Evolutionary conservation across 352 stramenopile species (phyloP), one percentile per base, ranked within the genome.

Genomic region (Phytophthora pini): DNA sequence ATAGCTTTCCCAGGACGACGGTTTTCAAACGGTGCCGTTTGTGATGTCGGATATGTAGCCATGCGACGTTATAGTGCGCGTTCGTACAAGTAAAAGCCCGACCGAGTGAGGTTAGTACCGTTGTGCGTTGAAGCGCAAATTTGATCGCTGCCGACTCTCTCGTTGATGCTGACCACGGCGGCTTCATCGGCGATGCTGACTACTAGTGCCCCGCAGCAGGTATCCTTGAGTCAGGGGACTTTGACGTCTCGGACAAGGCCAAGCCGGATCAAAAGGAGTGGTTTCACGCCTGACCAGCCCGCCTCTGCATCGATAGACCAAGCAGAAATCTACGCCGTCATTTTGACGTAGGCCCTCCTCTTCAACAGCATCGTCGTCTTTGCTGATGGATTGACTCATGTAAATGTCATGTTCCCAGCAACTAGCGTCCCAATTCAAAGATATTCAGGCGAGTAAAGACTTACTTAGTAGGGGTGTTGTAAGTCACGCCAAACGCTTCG

Each of bases 341-440:
- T 44, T 8, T 29, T 55, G 15, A 44, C 32, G 31, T 49, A 34
- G 43, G 24, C 49, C 17, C 17, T 20, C 17, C 17, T 20, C 17
- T 20, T 22, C 40, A 17, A 17, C 5, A 17, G 17, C 17, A 15
- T 9, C 38, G 41, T 29, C 32, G 43, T 45, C 22, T 11, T 7
- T 20, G 49, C 32, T 40, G 34, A 15, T n/a, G 10, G 34, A 11
- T 40, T 40, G 34, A 40, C 34, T 40, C 34, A 40, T 17, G 34
- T 40, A 40, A 31, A 31, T 31, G 27, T 6, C 27, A 26, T 7
- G 56, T 64, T 44, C 79, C 73, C 0, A 82, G 82, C 55, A 88
- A 6, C 17, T 20, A 0, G 17, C 17, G 17, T 20, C 27, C 27
- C 27, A 5, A 40, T 40, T 40, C 34, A 40, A 40, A 0, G 27